Evolutionary conservation across 208 protist genomes (phyloP), one percentile per base, ranked within the genome.

Genomic region (Trypanosoma lewisi): DNA sequence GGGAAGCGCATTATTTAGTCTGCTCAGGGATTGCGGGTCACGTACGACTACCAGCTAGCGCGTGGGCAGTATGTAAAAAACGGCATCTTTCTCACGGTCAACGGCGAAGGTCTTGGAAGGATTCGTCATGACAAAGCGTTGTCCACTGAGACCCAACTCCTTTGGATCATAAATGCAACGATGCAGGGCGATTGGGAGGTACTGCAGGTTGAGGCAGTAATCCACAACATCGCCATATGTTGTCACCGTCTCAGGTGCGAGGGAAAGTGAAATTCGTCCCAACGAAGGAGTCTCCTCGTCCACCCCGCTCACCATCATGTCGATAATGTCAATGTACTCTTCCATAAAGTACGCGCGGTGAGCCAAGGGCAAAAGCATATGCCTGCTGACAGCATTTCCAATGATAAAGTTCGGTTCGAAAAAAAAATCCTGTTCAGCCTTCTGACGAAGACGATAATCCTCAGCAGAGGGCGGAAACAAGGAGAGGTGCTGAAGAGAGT

Each of bases 381-480:
- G 63, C 34, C 87, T 78, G 57, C 83, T 91, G 49, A 94, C 55
- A 16, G 87, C 81, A 55, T 94, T 94, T 44, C 87, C 87, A 52
- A 94, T 87, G 45, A 90, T 73, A 54, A 82, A 94, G 71, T 90
- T 89, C 1, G 87, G 87, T 67, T 91, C 83, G 69, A 89, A 93
- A 17, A 91, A 83, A 60, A 84, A 93, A 73, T 93, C 83, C 11
- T 55, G 45, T 52, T 84, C 75, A 0, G 87, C 83, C 65, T 85
- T 87, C n/a, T 63, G 37, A 59, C 77, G 73, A 52, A 93, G 65
- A 11, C 67, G 73, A 48, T 41, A 34, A 57, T 91, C 82, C 23
- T 87, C 77, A 2, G 78, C 78, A 72, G 85, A 82, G 6, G 83
- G 87, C 5, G 87, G 83, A 49, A 93, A 93, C 14, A 88, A 72